Evolutionary conservation across 768 basidiomycete species (phyloP), one percentile per base, ranked within the genome.

Genomic region (Kwoniella newhampshirensis): DNA sequence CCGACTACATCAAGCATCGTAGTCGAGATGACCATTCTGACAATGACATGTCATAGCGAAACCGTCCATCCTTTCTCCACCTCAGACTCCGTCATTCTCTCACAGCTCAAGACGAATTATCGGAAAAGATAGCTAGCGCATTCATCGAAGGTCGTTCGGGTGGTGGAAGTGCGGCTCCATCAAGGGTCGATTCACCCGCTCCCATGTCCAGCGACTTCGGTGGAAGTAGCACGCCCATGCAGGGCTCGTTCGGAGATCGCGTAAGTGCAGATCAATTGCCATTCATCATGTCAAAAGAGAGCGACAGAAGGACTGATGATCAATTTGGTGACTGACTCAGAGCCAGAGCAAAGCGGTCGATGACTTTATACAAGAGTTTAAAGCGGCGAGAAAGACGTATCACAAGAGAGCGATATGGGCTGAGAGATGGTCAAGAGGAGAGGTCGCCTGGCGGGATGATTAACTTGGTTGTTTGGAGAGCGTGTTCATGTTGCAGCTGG

Each of bases 371-470:
- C 85, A 81, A 66, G 85, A 90, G 65, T 96, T 93, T 79, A 89
- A 87, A 70, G 90, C 91, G 49, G 74, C 85, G 37, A 79, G 94
- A 63, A 93, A 90, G 78, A 81, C 82, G n/a, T 97, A 91, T 76
- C 93, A 98, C 75, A 96, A 94, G 77, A 81, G 93, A 17, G 86
- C 85, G 1, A 86, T 94, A 73, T 96, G 90, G 88, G 84, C 85
- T 17, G 88, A 91, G 71, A 81, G 86, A 64, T 97, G 93, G 91
- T 80, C 85, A 0, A 81, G 83, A 30, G 89, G 89, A 1, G 86
- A 90, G 64, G 91, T 97, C 6, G 81, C 82, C 26, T 96, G 92
- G 91, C 81, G 85, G 62, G 88, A 90, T 48, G 76, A 78, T 57
- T 74, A 32, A n/a, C n/a, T n/a, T n/a, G n/a, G n/a, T n/a, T n/a